phyloP scores from a whole-genome alignment of 139 green algal species.

The Nannochloris sp. region DNA sequence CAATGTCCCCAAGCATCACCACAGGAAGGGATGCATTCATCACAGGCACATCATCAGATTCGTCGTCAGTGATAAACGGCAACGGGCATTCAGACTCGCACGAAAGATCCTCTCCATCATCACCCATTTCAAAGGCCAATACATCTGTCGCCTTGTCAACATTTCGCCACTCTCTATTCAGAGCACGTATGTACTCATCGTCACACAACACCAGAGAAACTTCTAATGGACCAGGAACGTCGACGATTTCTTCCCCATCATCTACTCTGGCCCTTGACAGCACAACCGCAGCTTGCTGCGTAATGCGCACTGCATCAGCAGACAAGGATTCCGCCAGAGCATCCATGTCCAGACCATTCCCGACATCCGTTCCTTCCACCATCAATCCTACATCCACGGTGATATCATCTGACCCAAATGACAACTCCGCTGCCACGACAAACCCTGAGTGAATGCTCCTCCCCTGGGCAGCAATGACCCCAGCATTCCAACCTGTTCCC shows the following conservation, averaged over 20 bases:
- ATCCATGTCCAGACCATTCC: constrained; percentile 27
- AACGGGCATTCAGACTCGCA: background rate
- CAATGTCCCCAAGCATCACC: constrained; percentile 78
- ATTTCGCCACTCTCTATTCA: constrained; percentile 71
- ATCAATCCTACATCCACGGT: constrained; percentile 38
- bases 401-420: constrained; percentile 12
- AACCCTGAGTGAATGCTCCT: no score
- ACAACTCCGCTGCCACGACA: background rate
- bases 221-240: constrained; percentile 34
- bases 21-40: constrained; percentile 17
- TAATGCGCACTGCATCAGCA: constrained; percentile 23
- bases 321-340: constrained; percentile 24
- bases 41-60: constrained; percentile 1
- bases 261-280: constrained; percentile 9
- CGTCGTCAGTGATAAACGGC: background rate
- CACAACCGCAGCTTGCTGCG: constrained; percentile 15
- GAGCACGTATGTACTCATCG: constrained; percentile 64
- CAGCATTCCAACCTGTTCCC: no score
- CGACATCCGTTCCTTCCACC: constrained; percentile 37
- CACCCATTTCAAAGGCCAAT: constrained; percentile 77
- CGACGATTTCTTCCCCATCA: constrained; percentile 2
- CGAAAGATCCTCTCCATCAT: background rate
- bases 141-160: constrained; percentile 83
- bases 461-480: no score
- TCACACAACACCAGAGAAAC: constrained; percentile 80